These are phyloP conservation scores for Petrea volubilis DNA, from an alignment of 257 asterid genomes.

Conservation along the genomic window DNA sequence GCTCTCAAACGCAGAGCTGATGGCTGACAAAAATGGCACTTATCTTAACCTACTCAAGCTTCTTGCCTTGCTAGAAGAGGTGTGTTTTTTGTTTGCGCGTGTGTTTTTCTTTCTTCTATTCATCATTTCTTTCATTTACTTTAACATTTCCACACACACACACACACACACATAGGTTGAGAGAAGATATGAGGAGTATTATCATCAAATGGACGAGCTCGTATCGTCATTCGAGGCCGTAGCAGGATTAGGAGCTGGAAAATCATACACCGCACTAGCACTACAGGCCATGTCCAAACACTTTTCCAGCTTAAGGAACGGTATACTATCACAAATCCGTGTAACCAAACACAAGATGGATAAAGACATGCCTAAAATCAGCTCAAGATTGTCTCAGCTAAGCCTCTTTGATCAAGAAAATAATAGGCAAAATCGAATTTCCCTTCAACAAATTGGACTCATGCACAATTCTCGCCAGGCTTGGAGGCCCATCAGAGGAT, in stretches of 20 bases:
- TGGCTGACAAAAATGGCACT: slow-evolving; percentile 48
- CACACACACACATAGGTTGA: slow-evolving; percentile 75
- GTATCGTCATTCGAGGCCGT: slow-evolving; percentile 67
- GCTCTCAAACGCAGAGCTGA: slow-evolving; percentile 44
- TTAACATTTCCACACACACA: no score
- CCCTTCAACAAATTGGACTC: slow-evolving; percentile 60
- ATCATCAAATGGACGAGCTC: slow-evolving; percentile 59
- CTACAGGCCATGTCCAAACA: slow-evolving; percentile 91
- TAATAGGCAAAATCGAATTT: slow-evolving; percentile 33
- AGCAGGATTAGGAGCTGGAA: slow-evolving; percentile 75
- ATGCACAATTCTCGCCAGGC: slow-evolving; percentile 57
- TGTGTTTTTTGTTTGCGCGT: neutral
- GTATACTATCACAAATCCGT: slow-evolving; percentile 63
- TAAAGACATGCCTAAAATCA: slow-evolving; percentile 57
- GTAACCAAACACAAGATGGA: slow-evolving; percentile 40
- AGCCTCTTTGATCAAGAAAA: slow-evolving; percentile 59
- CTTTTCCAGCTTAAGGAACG: slow-evolving; percentile 60
- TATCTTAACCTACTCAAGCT: slow-evolving; percentile 59
- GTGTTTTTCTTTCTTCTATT: neutral
- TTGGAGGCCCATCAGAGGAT: slow-evolving; percentile 85
- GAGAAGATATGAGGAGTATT: slow-evolving; percentile 73
- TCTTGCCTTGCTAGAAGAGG: slow-evolving; percentile 75
- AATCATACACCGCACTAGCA: slow-evolving; percentile 78
- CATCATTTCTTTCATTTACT: neutral
- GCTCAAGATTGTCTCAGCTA: slow-evolving; percentile 59